Evolutionary conservation across 768 basidiomycete genomes (phyloP).

Genomic region (Auricularia cornea): DNA sequence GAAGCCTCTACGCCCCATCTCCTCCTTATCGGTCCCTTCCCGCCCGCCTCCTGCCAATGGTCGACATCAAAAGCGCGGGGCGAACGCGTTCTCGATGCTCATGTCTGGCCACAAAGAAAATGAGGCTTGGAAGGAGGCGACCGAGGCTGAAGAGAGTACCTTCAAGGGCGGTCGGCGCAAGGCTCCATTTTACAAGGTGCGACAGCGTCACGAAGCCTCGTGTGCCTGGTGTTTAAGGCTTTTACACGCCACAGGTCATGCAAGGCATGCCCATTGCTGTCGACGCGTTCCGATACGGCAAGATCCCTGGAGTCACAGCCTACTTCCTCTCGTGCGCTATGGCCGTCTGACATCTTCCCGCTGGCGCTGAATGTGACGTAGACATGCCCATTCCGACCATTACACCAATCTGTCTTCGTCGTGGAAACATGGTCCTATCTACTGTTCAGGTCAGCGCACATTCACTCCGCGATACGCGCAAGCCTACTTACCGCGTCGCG

Average conservation of each 20-base stretch:
- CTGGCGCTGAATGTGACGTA: conserved; percentile 21
- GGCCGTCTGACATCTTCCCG: conserved; percentile 1
- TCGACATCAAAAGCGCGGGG: conserved; percentile 8
- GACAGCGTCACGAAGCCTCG: conserved; percentile 2
- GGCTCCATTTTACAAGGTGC: conserved; percentile 91
- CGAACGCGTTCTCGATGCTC: conserved; percentile 66
- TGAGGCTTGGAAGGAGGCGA: conserved; percentile 78
- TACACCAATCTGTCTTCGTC: conserved; percentile 84
- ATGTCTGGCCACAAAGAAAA: conserved; percentile 84
- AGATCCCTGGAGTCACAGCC: conserved; percentile 79
- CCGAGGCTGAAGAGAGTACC: conserved; percentile 39
- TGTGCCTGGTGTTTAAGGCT: background rate
- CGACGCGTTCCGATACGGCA: conserved; percentile 92
- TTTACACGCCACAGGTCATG: conserved; percentile 30
- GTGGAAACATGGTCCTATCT: conserved; percentile 91
- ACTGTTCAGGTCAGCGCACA: conserved; percentile 59
- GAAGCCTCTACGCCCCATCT: conserved; percentile 15
- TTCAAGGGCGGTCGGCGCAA: conserved; percentile 50
- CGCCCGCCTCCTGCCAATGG: conserved; percentile 8
- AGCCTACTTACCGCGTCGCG: conserved; percentile 1
- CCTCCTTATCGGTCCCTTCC: conserved; percentile 14
- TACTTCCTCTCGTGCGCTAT: conserved; percentile 79
- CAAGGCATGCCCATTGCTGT: conserved; percentile 98
- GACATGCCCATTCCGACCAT: conserved; percentile 95
- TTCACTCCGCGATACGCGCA: background rate